A percentile compares a stretch with the other conserved stretches of the same genome.
phyloP scores from a whole-genome alignment of 257 asterid species.

The Nicotiana otophora region DNA sequence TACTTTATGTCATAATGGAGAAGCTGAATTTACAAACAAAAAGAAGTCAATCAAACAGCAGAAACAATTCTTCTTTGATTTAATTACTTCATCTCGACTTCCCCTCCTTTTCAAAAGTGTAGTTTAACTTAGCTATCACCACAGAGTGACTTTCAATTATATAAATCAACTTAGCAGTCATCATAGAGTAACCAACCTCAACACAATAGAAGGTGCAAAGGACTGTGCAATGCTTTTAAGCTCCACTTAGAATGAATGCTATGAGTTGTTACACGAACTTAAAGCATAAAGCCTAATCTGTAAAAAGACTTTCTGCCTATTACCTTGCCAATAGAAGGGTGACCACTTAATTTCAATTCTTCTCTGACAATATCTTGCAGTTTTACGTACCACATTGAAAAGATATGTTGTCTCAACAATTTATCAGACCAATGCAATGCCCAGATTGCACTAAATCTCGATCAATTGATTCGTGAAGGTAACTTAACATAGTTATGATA shows the following conservation, averaged over 20 bases:
- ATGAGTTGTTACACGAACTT: background rate
- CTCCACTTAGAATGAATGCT: background rate
- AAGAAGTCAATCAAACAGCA: background rate
- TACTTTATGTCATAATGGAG: constrained; percentile 76
- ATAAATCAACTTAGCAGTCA: background rate
- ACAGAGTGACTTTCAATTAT: background rate
- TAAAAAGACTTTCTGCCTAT: background rate
- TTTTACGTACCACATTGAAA: background rate
- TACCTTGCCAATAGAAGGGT: background rate
- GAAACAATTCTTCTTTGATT: background rate
- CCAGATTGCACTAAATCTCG: background rate
- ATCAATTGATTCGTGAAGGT: background rate
- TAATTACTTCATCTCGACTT: background rate
- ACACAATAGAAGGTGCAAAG: background rate
- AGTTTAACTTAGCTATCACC: background rate
- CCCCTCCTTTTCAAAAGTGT: background rate
- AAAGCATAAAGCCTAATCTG: background rate
- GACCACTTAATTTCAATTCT: background rate
- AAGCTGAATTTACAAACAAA: constrained; percentile 39
- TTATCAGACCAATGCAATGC: background rate
- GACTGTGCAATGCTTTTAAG: background rate
- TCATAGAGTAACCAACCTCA: background rate
- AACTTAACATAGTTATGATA: background rate
- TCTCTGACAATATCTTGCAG: background rate
- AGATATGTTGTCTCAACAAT: background rate